Percentiles rank a stretch among this genome's conserved stretches.
Conservation (phyloP, 805 yeast species). For the Lachancea sp. region DNA sequence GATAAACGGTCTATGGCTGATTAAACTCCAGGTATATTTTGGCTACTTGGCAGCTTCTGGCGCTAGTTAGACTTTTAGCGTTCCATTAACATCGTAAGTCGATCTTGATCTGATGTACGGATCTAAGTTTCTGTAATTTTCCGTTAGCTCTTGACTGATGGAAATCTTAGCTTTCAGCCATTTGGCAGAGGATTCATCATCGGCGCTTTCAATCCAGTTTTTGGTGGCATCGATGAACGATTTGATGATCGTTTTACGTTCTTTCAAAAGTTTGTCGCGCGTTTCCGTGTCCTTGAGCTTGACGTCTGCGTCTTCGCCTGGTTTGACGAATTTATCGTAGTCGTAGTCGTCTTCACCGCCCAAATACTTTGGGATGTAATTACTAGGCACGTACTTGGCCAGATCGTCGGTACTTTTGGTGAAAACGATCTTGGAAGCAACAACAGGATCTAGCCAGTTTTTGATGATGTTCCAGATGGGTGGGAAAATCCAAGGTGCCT, state of each 20-base stretch:
- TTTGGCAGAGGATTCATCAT: slow-evolving; percentile 44
- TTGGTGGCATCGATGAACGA: slow-evolving; percentile 59
- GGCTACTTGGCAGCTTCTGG: too few relatives aligned
- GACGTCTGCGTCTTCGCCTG: slow-evolving; percentile 54
- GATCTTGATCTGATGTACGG: slow-evolving; percentile 78
- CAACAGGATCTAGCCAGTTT: slow-evolving; percentile 95
- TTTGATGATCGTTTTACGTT: slow-evolving; percentile 50
- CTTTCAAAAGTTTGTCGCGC: slow-evolving; percentile 39
- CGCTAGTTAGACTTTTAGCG: slow-evolving; percentile 26
- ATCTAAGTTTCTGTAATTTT: slow-evolving; percentile 65
- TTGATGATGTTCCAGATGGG: slow-evolving; percentile 92
- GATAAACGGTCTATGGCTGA: too few relatives aligned
- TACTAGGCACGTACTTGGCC: slow-evolving; percentile 49
- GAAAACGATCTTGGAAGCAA: slow-evolving; percentile 83
- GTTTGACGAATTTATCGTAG: slow-evolving; percentile 51
- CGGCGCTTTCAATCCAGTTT: slow-evolving; percentile 59
- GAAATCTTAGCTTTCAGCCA: slow-evolving; percentile 49
- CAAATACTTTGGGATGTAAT: slow-evolving; percentile 58
- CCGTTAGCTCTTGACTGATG: slow-evolving; percentile 46
- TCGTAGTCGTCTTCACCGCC: slow-evolving; percentile 68
- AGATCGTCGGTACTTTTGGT: slow-evolving; percentile 67
- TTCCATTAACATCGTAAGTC: slow-evolving; percentile 71
- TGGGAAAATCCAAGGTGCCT: slow-evolving; percentile 95
- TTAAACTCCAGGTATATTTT: too few relatives aligned
- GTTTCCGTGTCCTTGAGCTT: slow-evolving; percentile 40